Evolutionary conservation across 2,329 filamentous ascomycete species (phyloP), one percentile per base, ranked within the genome.

Genomic region (Phaeosphaeriaceae sp.): DNA sequence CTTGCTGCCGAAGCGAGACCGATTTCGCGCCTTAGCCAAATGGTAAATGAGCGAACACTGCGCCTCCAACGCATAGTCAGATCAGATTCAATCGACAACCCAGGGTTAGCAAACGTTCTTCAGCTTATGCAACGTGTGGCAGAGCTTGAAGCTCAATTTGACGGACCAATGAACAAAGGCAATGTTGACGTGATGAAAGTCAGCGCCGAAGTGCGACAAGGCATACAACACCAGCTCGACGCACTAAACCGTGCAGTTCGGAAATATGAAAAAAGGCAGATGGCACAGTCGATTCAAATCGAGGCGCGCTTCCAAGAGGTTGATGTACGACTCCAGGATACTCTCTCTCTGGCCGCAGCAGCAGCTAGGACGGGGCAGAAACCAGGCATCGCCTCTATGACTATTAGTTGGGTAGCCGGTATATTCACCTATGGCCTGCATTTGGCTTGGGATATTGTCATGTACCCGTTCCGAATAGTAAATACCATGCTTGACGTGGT

Each of bases 201-300:
- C 9, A 71, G 71, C 15, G 62, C 70, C 4, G 86, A 90, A 50
- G 80, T 90, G 11, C 83, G 85, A 34, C 84, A 83, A 51, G 77
- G 79, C 21, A 79, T 93, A 9, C 88, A 92, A 58, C 87, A 90
- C 0, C 91, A 97, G 50, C 81, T 97, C 5, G 92, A 97, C 63
- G 90, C 91, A 0, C 78, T 97, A 26, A 94, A 92, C 62, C 87
- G 93, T 39, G 92, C 93, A 3, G 88, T 97, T 36, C 84, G 93
- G 16, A 86, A 91, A 29, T 96, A 96, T 64, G 93, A 97, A 76
- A 97, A 96, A 76, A 89, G 92, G 63, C 86, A 88, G 4, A 87
- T 87, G 0, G 79, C 92, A 6, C 82, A 92, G 21, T 83, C 89
- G 8, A 81, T 88, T 46, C 87, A 93, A 65, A 90, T 87, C 2